phyloP scores from a whole-genome alignment of 768 basidiomycete genomes.

The Tulasnella sp. region DNA sequence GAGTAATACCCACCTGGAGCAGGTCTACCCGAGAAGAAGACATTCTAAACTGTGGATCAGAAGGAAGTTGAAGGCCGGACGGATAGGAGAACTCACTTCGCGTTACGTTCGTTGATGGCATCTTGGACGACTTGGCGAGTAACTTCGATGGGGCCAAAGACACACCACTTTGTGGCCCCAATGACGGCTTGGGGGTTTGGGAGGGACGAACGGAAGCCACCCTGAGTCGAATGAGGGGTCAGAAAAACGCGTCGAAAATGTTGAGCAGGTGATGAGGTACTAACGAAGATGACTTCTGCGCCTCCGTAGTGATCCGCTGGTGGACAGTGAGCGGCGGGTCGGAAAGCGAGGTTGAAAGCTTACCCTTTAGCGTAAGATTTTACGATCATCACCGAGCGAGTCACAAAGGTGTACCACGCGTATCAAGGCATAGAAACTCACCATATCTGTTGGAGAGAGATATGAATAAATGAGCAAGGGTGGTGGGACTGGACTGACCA shows the following conservation, averaged over 20 bases:
- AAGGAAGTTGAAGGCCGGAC: background rate
- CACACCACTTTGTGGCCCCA: constrained; percentile 80
- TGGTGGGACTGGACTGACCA: constrained; percentile 25
- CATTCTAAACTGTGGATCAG: background rate
- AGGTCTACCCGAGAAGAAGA: constrained; percentile 39
- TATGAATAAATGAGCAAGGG: background rate
- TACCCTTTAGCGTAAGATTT: constrained; percentile 3
- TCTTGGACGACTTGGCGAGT: constrained; percentile 46
- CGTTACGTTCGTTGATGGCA: constrained; percentile 48
- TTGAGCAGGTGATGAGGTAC: constrained; percentile 21
- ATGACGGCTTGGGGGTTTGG: constrained; percentile 35
- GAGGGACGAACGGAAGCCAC: constrained; percentile 46
- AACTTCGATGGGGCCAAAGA: constrained; percentile 44
- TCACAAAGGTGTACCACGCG: too few species aligned
- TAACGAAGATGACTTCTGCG: constrained; percentile 68
- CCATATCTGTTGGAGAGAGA: background rate
- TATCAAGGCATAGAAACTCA: background rate
- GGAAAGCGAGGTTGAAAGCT: background rate
- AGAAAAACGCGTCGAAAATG: too few species aligned
- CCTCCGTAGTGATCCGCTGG: constrained; percentile 76
- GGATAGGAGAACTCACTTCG: constrained; percentile 8
- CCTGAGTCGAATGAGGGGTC: constrained; percentile 33
- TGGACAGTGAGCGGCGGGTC: constrained; percentile 22
- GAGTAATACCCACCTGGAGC: constrained; percentile 42
- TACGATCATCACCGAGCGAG: too few species aligned